A percentile compares a stretch with the other conserved stretches of the same genome.
Conservation (phyloP, 2,329 filamentous ascomycete genomes). For the Fusarium musae region DNA sequence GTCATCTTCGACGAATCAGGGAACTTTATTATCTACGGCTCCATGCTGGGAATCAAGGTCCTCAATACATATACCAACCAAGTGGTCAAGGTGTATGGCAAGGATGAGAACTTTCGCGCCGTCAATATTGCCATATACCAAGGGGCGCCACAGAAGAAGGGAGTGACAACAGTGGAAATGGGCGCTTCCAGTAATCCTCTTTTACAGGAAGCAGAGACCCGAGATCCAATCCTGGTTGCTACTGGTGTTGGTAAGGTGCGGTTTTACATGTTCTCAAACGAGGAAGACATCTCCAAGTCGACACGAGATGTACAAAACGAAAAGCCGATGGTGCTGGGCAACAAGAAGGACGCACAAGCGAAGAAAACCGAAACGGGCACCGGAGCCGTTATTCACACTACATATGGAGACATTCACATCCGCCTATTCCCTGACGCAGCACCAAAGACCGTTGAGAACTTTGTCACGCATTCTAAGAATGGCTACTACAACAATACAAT, state of each 20-base stretch:
- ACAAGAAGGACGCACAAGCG: conserved; percentile 61
- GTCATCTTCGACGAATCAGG: conserved; percentile 96
- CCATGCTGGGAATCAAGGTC: conserved; percentile 91
- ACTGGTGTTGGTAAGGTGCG: conserved; percentile 89
- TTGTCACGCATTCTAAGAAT: conserved; percentile 87
- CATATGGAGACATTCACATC: conserved; percentile 91
- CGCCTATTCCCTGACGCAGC: conserved; percentile 93
- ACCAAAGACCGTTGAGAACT: conserved; percentile 96
- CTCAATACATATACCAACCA: conserved; percentile 96
- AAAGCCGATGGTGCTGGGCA: conserved; percentile 76
- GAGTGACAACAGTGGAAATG: conserved; percentile 94
- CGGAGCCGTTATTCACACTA: conserved; percentile 89
- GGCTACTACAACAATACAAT: conserved; percentile 98
- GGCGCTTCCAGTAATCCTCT: conserved; percentile 94
- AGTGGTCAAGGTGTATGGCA: conserved; percentile 88
- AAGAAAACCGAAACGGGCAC: conserved; percentile 79
- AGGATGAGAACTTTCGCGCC: conserved; percentile 87
- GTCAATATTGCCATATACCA: conserved; percentile 91
- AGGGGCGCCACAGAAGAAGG: conserved; percentile 94
- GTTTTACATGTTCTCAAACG: conserved; percentile 98
- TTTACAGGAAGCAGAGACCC: conserved; percentile 87
- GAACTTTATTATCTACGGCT: conserved; percentile 94
- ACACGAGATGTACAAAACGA: conserved; percentile 95
- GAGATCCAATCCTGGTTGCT: conserved; percentile 87
- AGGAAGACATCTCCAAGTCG: conserved; percentile 83